phyloP scores from a whole-genome alignment of 2,329 filamentous ascomycete species.

The Xylariaceae sp. region DNA sequence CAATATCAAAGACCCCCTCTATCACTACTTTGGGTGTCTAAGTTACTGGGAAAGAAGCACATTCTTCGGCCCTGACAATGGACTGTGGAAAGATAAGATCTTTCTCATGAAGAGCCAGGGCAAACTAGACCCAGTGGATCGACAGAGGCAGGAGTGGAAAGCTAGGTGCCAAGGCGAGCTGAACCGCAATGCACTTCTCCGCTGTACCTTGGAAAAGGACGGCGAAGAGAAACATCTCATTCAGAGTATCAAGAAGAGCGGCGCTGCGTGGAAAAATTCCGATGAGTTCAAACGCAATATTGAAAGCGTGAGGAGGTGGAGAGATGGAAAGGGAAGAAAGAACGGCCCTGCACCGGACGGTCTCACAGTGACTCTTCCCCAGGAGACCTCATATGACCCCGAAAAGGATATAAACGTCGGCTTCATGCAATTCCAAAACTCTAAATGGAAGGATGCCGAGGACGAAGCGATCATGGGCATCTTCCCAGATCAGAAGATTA shows the following conservation, averaged over 20 bases:
- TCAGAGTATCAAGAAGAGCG: constrained; percentile 3
- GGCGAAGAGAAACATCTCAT: constrained; percentile 11
- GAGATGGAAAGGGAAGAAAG: not conserved
- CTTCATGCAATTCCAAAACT: constrained; percentile 13
- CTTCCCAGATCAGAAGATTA: constrained; percentile 19
- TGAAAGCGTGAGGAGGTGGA: constrained; percentile 1
- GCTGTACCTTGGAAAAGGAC: constrained; percentile 7
- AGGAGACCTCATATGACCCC: constrained; percentile 4
- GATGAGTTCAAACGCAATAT: not conserved
- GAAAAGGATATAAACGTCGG: constrained; percentile 15
- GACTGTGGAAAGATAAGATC: not conserved
- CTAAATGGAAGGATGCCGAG: not conserved
- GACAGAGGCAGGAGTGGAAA: not conserved
- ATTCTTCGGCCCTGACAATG: not conserved
- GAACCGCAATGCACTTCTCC: constrained; percentile 14
- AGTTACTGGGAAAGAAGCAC: not conserved
- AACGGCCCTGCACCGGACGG: not conserved
- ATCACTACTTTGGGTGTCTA: not conserved
- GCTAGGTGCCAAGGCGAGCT: constrained; percentile 7
- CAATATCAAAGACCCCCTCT: not conserved
- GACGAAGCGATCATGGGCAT: constrained; percentile 7
- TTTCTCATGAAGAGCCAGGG: not conserved
- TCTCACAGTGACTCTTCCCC: not conserved
- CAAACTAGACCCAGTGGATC: not conserved
- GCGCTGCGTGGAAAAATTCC: constrained; percentile 2